A percentile compares a stretch with the other conserved stretches of the same genome.
Conservation (phyloP, 805 yeast genomes). For the Sugiyamaella marilandica region DNA sequence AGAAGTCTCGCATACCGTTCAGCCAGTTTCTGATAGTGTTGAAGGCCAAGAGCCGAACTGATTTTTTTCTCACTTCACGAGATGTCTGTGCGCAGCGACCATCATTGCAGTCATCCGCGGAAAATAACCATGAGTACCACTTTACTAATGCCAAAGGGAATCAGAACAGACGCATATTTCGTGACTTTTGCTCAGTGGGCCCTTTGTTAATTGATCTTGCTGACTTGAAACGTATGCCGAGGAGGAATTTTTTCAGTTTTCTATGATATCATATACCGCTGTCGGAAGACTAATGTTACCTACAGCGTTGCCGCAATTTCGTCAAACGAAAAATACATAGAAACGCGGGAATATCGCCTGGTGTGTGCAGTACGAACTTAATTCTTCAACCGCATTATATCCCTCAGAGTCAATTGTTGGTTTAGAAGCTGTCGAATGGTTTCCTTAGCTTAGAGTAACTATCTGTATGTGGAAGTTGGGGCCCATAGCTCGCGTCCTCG, state of each 20-base stretch:
- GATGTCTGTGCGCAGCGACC: not conserved
- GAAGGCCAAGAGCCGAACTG: too few species aligned
- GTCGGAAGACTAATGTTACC: too few species aligned
- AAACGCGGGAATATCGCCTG: too few species aligned
- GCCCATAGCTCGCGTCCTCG: conserved; percentile 4
- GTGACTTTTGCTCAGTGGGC: not conserved
- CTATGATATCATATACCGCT: conserved; percentile 1
- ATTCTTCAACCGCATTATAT: too few species aligned
- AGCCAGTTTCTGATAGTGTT: too few species aligned
- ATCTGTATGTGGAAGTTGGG: too few species aligned
- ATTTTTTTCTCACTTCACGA: conserved; percentile 1
- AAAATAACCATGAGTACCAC: conserved; percentile 1
- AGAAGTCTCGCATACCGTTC: conserved; percentile 2
- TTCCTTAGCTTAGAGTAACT: too few species aligned
- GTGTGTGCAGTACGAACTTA: too few species aligned
- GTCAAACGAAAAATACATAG: too few species aligned
- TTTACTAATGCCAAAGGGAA: not conserved
- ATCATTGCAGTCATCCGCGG: not conserved
- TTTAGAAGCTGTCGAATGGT: too few species aligned
- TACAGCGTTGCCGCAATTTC: too few species aligned
- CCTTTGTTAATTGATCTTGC: conserved; percentile 1
- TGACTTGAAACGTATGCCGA: conserved; percentile 1
- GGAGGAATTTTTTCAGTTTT: not conserved
- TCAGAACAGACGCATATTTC: conserved; percentile 4
- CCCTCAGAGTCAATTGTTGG: too few species aligned